These are phyloP conservation scores for Mucor irregularis DNA, from an alignment of 371 early-diverging fungal species.

Conservation along the genomic window DNA sequence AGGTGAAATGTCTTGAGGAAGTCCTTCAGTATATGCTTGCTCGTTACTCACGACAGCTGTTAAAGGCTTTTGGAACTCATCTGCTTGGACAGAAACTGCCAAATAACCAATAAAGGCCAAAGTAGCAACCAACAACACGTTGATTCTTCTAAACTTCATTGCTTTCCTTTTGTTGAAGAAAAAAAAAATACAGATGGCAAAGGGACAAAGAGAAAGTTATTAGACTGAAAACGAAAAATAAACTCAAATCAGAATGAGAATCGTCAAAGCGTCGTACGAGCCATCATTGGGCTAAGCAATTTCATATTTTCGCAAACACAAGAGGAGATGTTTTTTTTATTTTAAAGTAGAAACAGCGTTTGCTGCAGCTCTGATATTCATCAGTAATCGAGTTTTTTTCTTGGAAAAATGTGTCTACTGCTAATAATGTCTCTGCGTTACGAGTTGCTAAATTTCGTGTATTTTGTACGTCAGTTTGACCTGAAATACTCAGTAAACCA, in stretches of 20 bases:
- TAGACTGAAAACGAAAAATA: too few relatives aligned
- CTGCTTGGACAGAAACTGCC: conserved; percentile 5
- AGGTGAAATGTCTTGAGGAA: conserved; percentile 26
- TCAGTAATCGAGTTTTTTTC: conserved; percentile 41
- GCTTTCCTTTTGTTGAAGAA: not conserved
- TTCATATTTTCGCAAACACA: not conserved
- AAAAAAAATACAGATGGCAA: not conserved
- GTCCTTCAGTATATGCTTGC: not conserved
- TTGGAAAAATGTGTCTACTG: conserved; percentile 42
- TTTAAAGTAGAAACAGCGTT: conserved; percentile 25
- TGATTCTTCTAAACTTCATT: not conserved
- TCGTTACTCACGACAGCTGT: not conserved
- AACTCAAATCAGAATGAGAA: too few relatives aligned
- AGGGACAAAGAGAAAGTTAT: too few relatives aligned
- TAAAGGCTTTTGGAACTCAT: not conserved
- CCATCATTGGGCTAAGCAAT: too few relatives aligned
- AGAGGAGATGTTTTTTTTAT: not conserved
- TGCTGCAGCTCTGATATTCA: conserved; percentile 43
- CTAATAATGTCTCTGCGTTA: conserved; percentile 42
- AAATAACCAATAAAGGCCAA: conserved; percentile 1
- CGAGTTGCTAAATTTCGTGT: conserved; percentile 41
- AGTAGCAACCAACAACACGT: not conserved
- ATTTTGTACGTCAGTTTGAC: conserved; percentile 25
- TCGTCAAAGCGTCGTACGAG: too few relatives aligned
- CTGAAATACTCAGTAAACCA: conserved; percentile 46